These are phyloP conservation scores for Teunomyces gatunensis DNA, from an alignment of 805 yeast genomes.

Conservation along the genomic window DNA sequence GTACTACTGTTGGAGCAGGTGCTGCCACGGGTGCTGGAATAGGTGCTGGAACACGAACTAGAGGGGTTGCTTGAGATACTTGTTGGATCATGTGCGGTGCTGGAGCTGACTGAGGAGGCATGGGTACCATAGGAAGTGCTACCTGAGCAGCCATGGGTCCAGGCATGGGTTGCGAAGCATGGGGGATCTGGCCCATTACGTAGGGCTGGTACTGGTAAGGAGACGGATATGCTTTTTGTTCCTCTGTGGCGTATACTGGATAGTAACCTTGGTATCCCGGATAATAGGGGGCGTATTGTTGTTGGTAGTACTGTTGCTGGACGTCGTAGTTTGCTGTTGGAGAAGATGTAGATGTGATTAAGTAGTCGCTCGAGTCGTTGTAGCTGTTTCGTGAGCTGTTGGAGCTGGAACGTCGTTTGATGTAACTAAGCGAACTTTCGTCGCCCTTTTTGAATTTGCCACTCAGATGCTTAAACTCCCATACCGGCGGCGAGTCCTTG, in stretches of 20 bases:
- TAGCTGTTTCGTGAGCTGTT: slow-evolving; percentile 20
- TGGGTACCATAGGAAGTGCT: not conserved
- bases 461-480: slow-evolving; percentile 56
- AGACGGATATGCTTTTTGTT: not conserved
- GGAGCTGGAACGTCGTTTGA: slow-evolving; percentile 48
- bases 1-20: no score
- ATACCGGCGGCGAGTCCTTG: slow-evolving; percentile 34
- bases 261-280: slow-evolving; percentile 1
- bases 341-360: slow-evolving; percentile 6
- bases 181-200: not conserved
- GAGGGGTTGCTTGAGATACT: slow-evolving; percentile 1
- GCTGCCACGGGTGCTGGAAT: not conserved
- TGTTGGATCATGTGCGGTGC: slow-evolving; percentile 7
- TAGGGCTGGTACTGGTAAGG: not conserved
- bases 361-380: slow-evolving; percentile 6
- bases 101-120: slow-evolving; percentile 4
- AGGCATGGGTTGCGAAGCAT: not conserved
- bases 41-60: slow-evolving; percentile 3
- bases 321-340: slow-evolving; percentile 7
- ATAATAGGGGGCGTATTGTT: slow-evolving; percentile 7
- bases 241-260: slow-evolving; percentile 1
- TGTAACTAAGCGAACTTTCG: slow-evolving; percentile 42
- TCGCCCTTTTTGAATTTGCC: slow-evolving; percentile 51
- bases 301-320: slow-evolving; percentile 3
- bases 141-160: not conserved